Percentiles rank a stretch among this genome's conserved stretches.
Evolutionary conservation across 495 filamentous ascomycete genomes (phyloP).

Genomic region (Aspergillus cavernicola): DNA sequence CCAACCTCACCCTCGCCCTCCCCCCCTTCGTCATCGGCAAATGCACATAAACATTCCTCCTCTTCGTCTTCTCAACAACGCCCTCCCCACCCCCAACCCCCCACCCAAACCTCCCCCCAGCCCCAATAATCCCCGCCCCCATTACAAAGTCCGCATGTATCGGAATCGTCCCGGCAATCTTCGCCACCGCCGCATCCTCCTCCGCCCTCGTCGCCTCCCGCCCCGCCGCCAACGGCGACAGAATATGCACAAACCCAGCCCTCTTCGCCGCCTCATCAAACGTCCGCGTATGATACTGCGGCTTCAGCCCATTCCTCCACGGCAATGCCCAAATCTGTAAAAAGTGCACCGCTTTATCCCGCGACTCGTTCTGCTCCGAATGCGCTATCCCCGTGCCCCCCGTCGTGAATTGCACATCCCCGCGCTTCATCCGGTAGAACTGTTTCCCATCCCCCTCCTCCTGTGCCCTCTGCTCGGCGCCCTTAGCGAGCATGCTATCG

Average conservation of each 20-base stretch:
- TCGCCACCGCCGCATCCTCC: conserved; percentile 56
- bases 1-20: conserved; percentile 61
- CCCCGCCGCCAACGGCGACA: conserved; percentile 66
- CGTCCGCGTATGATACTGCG: conserved; percentile 64
- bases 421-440: conserved; percentile 69
- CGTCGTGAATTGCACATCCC: conserved; percentile 80
- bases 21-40: conserved; percentile 70
- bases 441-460: conserved; percentile 48
- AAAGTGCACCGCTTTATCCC: conserved; percentile 64
- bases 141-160: conserved; percentile 79
- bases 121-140: conserved; percentile 63
- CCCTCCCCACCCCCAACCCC: conserved; percentile 49
- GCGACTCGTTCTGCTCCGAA: conserved; percentile 65
- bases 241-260: conserved; percentile 61
- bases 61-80: conserved; percentile 37
- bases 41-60: conserved; percentile 72
- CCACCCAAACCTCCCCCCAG: conserved; percentile 54
- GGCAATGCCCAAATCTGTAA: conserved; percentile 79
- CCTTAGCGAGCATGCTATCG: conserved; percentile 66
- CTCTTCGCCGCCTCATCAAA: conserved; percentile 67
- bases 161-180: conserved; percentile 61
- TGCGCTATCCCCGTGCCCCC: conserved; percentile 76
- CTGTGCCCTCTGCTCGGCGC: conserved; percentile 21
- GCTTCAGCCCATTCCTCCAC: conserved; percentile 62
- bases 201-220: conserved; percentile 51